These are phyloP conservation scores for Camellia japonica DNA, from an alignment of 148 eudicot species.

Conservation along the genomic window DNA sequence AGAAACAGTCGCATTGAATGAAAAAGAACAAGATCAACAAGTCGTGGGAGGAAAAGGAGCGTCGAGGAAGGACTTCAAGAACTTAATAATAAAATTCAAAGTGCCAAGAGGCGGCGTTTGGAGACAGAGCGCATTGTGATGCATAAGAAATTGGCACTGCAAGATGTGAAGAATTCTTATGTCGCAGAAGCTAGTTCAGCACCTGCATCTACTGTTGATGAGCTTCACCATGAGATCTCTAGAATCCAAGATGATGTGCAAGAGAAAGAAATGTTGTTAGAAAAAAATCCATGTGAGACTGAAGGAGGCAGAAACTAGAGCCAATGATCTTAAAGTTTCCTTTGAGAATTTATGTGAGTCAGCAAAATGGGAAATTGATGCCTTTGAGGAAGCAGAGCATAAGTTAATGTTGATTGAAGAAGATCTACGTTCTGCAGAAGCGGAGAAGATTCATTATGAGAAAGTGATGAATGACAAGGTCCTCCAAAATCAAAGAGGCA, in stretches of 20 bases:
- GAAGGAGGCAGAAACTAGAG: conserved; percentile 52
- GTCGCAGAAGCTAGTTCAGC: conserved; percentile 51
- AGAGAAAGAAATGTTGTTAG: conserved; percentile 52
- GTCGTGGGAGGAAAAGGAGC: too few species aligned
- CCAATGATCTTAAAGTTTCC: conserved; percentile 43
- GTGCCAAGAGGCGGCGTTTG: conserved; percentile 50
- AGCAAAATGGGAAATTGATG: conserved; percentile 62
- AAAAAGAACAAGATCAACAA: too few species aligned
- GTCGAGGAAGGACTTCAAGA: too few species aligned
- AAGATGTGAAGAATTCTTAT: conserved; percentile 55
- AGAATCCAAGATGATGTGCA: conserved; percentile 45
- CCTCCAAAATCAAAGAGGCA: conserved; percentile 50
- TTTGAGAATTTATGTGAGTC: conserved; percentile 68
- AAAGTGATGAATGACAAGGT: conserved; percentile 40
- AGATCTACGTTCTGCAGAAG: conserved; percentile 45
- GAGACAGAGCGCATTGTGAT: conserved; percentile 36
- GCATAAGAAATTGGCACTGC: conserved; percentile 49
- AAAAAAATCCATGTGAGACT: conserved; percentile 32
- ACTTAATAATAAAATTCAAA: too few species aligned
- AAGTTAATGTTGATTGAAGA: conserved; percentile 51
- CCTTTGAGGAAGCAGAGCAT: conserved; percentile 54
- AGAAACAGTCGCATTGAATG: too few species aligned
- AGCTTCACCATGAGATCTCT: conserved; percentile 62
- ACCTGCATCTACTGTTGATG: conserved; percentile 62
- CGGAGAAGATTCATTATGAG: conserved; percentile 66